Evolutionary conservation across 2,329 filamentous ascomycete genomes (phyloP).

Genomic region (Claviceps monticola): DNA sequence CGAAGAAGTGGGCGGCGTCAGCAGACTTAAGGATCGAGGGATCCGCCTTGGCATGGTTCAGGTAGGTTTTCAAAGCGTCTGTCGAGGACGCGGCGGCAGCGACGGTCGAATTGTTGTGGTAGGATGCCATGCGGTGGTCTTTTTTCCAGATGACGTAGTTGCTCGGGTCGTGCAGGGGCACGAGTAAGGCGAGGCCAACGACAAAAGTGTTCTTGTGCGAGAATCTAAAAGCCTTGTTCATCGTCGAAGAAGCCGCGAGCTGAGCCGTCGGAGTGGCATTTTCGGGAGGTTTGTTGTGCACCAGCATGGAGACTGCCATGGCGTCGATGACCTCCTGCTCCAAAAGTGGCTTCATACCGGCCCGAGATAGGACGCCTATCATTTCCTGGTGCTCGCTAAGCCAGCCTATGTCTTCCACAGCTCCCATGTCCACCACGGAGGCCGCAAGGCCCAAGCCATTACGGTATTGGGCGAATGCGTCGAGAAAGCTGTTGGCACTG

Average conservation of each 20-base stretch:
- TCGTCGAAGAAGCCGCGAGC: background rate
- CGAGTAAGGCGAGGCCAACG: conserved; percentile 8
- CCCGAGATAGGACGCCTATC: background rate
- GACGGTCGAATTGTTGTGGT: conserved; percentile 4
- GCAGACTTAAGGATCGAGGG: background rate
- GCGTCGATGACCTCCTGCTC: conserved; percentile 1
- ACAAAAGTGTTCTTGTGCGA: conserved; percentile 5
- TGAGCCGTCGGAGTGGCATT: background rate
- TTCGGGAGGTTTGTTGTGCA: background rate
- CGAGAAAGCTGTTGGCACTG: conserved; percentile 25
- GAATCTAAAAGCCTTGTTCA: background rate
- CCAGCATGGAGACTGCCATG: background rate
- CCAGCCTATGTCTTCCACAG: background rate
- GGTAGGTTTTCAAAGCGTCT: background rate
- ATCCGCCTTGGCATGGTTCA: background rate
- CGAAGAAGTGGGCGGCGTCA: conserved; percentile 2
- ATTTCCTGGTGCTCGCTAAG: background rate
- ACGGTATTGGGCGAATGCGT: conserved; percentile 20
- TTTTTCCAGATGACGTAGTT: conserved; percentile 10
- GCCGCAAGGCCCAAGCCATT: background rate
- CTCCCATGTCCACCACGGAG: background rate
- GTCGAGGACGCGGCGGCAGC: background rate
- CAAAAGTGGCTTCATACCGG: background rate
- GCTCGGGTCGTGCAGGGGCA: conserved; percentile 4
- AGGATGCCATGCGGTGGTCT: conserved; percentile 12